Evolutionary conservation across 495 filamentous ascomycete genomes (phyloP).

Genomic region (Tuber borchii): DNA sequence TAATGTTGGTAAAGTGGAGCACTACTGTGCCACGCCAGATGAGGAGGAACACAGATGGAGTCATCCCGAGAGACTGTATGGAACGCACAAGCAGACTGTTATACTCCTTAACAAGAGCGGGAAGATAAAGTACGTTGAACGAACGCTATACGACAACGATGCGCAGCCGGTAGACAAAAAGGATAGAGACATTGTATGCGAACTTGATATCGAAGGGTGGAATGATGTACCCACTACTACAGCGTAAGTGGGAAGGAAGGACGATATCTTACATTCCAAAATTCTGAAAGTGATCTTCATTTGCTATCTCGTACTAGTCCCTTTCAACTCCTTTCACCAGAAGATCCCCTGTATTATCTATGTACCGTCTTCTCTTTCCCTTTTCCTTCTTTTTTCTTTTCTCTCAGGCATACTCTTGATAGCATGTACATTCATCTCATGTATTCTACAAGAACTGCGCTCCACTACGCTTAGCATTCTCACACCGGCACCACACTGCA

Average conservation of each 20-base stretch:
- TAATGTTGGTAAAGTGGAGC: not conserved
- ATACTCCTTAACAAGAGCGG: conserved; percentile 71
- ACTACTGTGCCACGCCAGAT: conserved; percentile 17
- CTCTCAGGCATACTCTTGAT: not conserved
- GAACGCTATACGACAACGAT: conserved; percentile 68
- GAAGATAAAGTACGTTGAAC: conserved; percentile 71
- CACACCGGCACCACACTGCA: not conserved
- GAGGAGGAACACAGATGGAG: conserved; percentile 39
- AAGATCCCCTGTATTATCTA: not conserved
- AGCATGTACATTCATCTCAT: not conserved
- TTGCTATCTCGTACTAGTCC: not conserved
- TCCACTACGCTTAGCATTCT: not conserved
- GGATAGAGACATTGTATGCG: conserved; percentile 57
- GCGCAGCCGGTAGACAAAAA: conserved; percentile 55
- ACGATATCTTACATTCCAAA: not conserved
- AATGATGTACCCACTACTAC: conserved; percentile 2
- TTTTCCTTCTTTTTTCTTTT: not conserved
- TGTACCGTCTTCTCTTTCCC: not conserved
- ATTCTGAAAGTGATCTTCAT: not conserved
- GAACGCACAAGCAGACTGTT: conserved; percentile 89
- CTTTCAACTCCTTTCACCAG: not conserved
- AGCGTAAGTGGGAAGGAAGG: not conserved
- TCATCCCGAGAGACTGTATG: conserved; percentile 52
- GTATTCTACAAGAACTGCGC: not conserved
- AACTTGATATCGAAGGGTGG: conserved; percentile 62